Evolutionary conservation across 73 alveolate genomes (phyloP).

Genomic region (Tetrahymena elliotti): DNA sequence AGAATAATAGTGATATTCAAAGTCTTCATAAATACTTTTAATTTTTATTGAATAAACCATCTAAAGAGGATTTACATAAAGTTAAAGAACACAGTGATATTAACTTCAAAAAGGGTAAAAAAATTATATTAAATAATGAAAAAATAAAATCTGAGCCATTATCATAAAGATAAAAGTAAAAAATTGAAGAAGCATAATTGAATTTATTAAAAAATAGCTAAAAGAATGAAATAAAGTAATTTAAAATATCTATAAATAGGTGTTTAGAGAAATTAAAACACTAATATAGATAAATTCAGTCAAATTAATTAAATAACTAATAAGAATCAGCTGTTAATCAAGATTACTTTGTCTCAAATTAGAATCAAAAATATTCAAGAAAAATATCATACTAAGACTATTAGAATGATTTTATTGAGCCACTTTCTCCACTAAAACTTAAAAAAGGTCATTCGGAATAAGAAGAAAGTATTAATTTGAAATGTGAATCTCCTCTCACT

Average conservation of each 20-base stretch:
- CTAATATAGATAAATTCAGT: background rate
- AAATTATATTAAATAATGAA: background rate
- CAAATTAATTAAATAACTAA: background rate
- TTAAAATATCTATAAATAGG: background rate
- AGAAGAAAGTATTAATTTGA: background rate
- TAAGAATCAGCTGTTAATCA: background rate
- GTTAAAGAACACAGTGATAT: background rate
- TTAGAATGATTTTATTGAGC: background rate
- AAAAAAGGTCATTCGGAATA: background rate
- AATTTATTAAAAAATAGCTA: background rate
- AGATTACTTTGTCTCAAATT: background rate
- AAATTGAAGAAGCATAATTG: background rate
- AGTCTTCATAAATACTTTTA: background rate
- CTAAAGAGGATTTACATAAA: background rate
- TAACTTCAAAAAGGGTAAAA: background rate
- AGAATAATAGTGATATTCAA: background rate
- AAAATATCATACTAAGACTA: background rate
- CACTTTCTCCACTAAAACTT: background rate
- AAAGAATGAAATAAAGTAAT: background rate
- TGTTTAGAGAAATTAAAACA: background rate
- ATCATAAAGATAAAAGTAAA: background rate
- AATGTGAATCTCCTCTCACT: background rate
- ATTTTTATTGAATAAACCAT: background rate
- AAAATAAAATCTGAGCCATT: background rate
- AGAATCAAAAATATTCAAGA: background rate